Evolutionary conservation across 805 yeast species (phyloP), one percentile per base, ranked within the genome.

Genomic region (Starmerella apicola): DNA sequence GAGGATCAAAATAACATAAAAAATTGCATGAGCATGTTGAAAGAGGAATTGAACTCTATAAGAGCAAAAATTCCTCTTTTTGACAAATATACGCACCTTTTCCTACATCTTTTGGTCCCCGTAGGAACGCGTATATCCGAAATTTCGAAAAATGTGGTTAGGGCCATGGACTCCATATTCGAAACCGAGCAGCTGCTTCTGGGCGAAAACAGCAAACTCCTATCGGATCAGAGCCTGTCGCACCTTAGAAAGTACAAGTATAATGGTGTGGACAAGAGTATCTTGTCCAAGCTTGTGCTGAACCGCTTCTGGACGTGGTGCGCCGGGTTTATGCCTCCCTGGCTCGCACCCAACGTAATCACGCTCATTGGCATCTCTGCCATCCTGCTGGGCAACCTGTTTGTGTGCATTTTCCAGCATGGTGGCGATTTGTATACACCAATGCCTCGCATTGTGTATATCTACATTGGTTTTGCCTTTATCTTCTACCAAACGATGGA

Each of bases 401-500:
- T 70, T 16, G 80, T 81, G 7, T 68, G 82, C 43, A 71, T 74
- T 51, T 76, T 67, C 49, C 86, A 83, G 53, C 7, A 27, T 13
- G 95, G 95, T 5, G 43, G 43, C 19, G 71, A 70, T 46, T 66
- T 85, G 48, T 58, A 68, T 23, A 56, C 71, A 16, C 53, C 58
- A 13, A 70, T 72, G 10, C 95, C 96, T 10, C 58, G 70, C 24
- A 81, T 93, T 94, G 67, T 79, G 22, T 84, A 82, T 59, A 71
- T 72, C 50, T 66, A 79, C 39, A 81, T 81, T 56, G 95, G 93
- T 0, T 54, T 78, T 44, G 86, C 94, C 2, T 64, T 88, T 42
- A 81, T 86, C 58, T 67, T 85, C 70, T 88, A 88, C 61, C 96
- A 91, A 58, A 88, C 97, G 0, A 83, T 91, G 66, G 97, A 91